Evolutionary conservation across 768 basidiomycete genomes (phyloP), one percentile per base, ranked within the genome.

Genomic region (Suillus decipiens): DNA sequence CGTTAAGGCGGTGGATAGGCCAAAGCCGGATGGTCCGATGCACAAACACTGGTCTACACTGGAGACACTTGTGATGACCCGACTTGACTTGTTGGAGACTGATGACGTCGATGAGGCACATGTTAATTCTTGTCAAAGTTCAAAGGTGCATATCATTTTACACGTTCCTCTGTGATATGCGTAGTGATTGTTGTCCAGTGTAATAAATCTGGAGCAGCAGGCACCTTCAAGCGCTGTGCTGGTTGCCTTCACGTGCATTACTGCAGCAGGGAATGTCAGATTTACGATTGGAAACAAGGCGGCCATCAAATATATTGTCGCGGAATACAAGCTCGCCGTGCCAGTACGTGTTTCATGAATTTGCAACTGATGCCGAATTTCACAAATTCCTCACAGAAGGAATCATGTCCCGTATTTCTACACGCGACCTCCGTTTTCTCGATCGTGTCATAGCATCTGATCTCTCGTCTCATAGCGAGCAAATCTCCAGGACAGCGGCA

Each of bases 191-290:
- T 50, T 33, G 37, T 63, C 34, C 39, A 75, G 74, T 73, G 72
- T 17, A 61, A 62, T 53, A 75, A 64, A 45, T 67, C 69, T 0
- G 71, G 69, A 19, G 71, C 72, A 24, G 61, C 65, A 9, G 71
- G 67, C 28, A 71, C 69, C 33, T 68, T 74, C 50, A 75, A 71
- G 48, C 67, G 63, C 3, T 73, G 74, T 22, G 66, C 66, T 7
- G 71, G 72, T 10, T 73, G 73, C 58, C 70, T 70, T 50, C 69
- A 72, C 45, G 73, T 74, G 28, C 62, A 72, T 54, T 75, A 73
- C 45, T 73, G 72, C 60, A 67, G 71, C 62, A 73, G 63, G 54
- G 73, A 74, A 61, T 75, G 74, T 59, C 74, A 73, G 53, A 70
- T 62, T 0, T 67, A 72, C 56, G 72, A 73, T 42, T 73, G 72